Evolutionary conservation across 495 filamentous ascomycete species (phyloP).

Genomic region (Penicillium desertorum): DNA sequence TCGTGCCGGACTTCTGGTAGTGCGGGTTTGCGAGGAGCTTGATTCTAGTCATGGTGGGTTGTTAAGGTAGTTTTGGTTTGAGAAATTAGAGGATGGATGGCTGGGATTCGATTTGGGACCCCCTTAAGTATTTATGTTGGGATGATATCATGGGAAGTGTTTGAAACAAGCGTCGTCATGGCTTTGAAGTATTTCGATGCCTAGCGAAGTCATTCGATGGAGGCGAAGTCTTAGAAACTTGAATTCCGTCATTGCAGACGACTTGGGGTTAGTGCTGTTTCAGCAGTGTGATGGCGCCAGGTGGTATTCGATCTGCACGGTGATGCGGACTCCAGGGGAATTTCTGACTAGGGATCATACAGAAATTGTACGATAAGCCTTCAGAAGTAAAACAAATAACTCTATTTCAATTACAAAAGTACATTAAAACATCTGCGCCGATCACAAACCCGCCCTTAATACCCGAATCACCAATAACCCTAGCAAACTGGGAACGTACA

Average conservation of each 20-base stretch:
- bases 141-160: not conserved
- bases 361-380: slow-evolving; percentile 22
- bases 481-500: slow-evolving; percentile 18
- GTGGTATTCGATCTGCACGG: slow-evolving; percentile 26
- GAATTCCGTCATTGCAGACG: slow-evolving; percentile 26
- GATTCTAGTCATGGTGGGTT: slow-evolving; percentile 42
- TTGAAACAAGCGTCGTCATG: slow-evolving; percentile 1
- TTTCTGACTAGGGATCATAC: not conserved
- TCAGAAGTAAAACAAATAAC: slow-evolving; percentile 12
- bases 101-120: slow-evolving; percentile 3
- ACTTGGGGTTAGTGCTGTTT: slow-evolving; percentile 15
- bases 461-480: slow-evolving; percentile 11
- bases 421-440: slow-evolving; percentile 25
- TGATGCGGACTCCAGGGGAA: slow-evolving; percentile 4
- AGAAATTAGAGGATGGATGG: slow-evolving; percentile 18
- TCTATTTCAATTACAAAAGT: slow-evolving; percentile 27
- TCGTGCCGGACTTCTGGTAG: slow-evolving; percentile 64
- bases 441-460: slow-evolving; percentile 11
- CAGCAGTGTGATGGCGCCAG: slow-evolving; percentile 4
- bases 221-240: not conserved
- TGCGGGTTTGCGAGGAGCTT: slow-evolving; percentile 57
- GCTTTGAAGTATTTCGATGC: not conserved
- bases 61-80: slow-evolving; percentile 16
- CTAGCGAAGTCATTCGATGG: not conserved
- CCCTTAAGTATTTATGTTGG: not conserved